These are phyloP conservation scores for Piedraia hortae DNA, from an alignment of 2,329 filamentous ascomycete genomes.

Conservation along the genomic window DNA sequence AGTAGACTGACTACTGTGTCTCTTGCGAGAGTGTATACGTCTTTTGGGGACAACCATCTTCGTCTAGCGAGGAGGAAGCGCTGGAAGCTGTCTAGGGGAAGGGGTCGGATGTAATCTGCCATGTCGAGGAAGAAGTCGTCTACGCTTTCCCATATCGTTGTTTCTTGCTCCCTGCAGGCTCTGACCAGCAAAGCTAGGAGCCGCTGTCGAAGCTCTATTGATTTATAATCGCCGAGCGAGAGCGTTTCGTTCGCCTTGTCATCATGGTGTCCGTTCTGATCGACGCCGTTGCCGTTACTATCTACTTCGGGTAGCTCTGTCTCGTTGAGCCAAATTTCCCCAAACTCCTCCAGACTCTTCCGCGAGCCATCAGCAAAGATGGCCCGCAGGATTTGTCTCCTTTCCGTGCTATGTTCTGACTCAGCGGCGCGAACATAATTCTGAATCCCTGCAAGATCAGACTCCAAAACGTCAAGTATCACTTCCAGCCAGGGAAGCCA, in stretches of 20 bases:
- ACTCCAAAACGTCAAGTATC: constrained; percentile 51
- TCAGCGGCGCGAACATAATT: constrained; percentile 34
- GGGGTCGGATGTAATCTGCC: constrained; percentile 24
- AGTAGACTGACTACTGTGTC: no score
- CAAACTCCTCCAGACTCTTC: constrained; percentile 26
- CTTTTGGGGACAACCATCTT: no score
- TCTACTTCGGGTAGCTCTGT: constrained; percentile 21
- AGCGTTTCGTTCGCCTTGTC: no score
- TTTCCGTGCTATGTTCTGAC: constrained; percentile 16
- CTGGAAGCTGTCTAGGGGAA: constrained; percentile 30
- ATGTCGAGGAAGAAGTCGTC: constrained; percentile 1
- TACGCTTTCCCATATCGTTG: background rate
- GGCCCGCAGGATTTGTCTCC: constrained; percentile 30
- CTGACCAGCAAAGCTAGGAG: constrained; percentile 1
- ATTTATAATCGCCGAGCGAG: no score
- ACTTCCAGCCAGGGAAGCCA: constrained; percentile 62
- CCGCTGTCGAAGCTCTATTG: no score
- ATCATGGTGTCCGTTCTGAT: no score
- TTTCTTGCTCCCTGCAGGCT: constrained; percentile 1
- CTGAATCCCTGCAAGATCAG: constrained; percentile 33
- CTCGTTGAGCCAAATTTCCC: constrained; percentile 41
- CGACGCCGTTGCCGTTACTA: no score
- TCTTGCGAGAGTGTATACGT: no score
- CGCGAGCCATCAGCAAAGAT: constrained; percentile 36
- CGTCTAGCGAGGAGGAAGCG: constrained; percentile 24